Evolutionary conservation across 495 filamentous ascomycete genomes (phyloP).

Genomic region (Penicillium flavigenum): DNA sequence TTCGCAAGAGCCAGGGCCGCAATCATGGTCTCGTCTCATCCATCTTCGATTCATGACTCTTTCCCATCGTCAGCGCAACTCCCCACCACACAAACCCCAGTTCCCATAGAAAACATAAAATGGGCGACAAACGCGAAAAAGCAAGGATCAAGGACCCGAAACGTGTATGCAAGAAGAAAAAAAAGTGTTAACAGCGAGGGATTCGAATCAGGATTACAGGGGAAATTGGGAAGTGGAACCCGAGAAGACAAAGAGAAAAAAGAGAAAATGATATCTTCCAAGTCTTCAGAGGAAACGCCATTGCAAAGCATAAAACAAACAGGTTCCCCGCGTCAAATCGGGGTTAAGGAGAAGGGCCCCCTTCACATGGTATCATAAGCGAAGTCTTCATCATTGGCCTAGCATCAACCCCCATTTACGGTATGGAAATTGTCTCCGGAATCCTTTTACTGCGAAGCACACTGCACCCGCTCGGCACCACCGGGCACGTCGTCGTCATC

Average conservation of each 20-base stretch:
- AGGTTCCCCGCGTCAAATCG: constrained; percentile 11
- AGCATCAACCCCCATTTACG: constrained; percentile 17
- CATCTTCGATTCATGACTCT: constrained; percentile 16
- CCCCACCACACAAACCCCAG: constrained; percentile 8
- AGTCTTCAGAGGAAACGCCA: constrained; percentile 43
- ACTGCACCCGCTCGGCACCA: constrained; percentile 92
- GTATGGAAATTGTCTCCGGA: constrained; percentile 16
- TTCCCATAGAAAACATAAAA: constrained; percentile 14
- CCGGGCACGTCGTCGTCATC: constrained; percentile 76
- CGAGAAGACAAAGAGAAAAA: constrained; percentile 13
- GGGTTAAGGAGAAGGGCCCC: constrained; percentile 13
- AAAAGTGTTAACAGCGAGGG: constrained; percentile 4
- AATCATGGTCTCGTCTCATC: constrained; percentile 20
- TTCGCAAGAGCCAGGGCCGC: constrained; percentile 4
- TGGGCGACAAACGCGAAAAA: constrained; percentile 11
- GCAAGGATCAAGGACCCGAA: constrained; percentile 6
- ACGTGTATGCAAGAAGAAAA: constrained; percentile 17
- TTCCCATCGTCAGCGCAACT: constrained; percentile 23
- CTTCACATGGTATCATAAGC: constrained; percentile 49
- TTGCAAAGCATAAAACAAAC: constrained; percentile 39
- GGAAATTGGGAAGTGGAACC: constrained; percentile 11
- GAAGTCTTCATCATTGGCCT: constrained; percentile 38
- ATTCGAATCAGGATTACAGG: constrained; percentile 18
- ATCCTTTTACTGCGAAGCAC: constrained; percentile 83
- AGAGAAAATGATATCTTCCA: constrained; percentile 33